These are phyloP conservation scores for Cucumis melo DNA, from an alignment of 306 rosid genomes.

Conservation along the genomic window DNA sequence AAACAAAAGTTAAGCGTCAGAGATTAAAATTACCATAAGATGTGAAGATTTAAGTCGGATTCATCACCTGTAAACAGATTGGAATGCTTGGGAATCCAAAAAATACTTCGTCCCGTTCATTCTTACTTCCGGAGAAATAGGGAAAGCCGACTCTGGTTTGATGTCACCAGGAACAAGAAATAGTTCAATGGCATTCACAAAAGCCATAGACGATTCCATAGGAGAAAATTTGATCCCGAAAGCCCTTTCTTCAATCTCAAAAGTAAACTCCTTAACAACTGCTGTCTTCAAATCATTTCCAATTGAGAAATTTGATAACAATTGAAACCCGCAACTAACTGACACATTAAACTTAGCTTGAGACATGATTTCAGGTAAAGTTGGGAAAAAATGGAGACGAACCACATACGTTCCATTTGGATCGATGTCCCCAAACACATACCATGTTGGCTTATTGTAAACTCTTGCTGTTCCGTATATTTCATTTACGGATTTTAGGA, in stretches of 20 bases:
- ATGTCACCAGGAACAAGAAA: neutral
- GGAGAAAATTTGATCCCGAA: constrained; percentile 5
- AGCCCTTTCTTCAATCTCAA: neutral
- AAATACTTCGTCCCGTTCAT: too few species aligned
- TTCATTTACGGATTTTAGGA: neutral
- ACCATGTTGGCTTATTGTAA: constrained; percentile 10
- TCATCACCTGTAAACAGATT: neutral
- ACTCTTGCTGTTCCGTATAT: constrained; percentile 1
- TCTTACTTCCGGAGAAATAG: neutral
- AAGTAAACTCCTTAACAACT: neutral
- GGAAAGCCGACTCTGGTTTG: neutral
- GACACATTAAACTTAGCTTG: constrained; percentile 6
- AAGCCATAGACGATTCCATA: neutral
- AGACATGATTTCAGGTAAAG: neutral
- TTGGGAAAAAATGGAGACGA: constrained; percentile 10
- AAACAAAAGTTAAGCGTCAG: too few species aligned
- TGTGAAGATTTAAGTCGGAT: neutral
- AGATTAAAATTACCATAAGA: too few species aligned
- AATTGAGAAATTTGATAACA: constrained; percentile 4
- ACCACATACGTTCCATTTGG: constrained; percentile 1
- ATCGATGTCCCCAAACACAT: neutral
- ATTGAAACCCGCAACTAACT: neutral
- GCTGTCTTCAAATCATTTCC: neutral
- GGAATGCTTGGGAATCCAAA: neutral
- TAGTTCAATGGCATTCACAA: constrained; percentile 10